Base-by-base conservation (phyloP, 306 rosid species). In the Corylus avellana region DNA sequence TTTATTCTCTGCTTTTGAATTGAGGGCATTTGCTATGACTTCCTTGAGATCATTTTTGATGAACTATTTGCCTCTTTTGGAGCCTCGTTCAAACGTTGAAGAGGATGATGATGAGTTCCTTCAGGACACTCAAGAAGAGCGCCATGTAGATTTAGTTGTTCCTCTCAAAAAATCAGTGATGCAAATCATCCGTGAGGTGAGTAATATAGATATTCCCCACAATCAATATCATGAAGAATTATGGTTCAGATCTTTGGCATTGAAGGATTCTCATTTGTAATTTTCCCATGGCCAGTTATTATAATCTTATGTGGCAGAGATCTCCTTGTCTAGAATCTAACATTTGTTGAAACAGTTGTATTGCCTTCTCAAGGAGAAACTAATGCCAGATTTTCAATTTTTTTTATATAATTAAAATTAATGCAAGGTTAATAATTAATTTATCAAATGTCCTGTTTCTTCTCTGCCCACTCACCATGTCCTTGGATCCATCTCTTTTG, bases 181-280 rank as follows among this genome's bases (percentile, higher is more conserved):
- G 74, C 99, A 93, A 88, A 90, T 96, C n/a, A 44, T 85, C 25
- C 97, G 97, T 3, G 99, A 96, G 89, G 99, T 91, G 57, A 78
- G 85, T 80, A 61, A 70, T 80, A 22, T 78, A 53, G 25, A 61
- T 11, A 17, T 39, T 27, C 54, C 55, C n/a, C 35, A 35, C 66
- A 54, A 58, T 47, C 59, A 74, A 76, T 64, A 75, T 83, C 14
- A 46, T 68, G 35, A 48, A 66, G 55, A 16, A 58, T 61, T 48
- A 27, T 79, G 4, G 48, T 27, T 73, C 83, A 22, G 59, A 39
- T 57, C 75, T 64, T 17, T 48, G 18, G 11, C 78, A 69, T 79
- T 72, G 29, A 57, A 48, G 50, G 57, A 27, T 77, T 69, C 76
- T 62, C 53, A 4, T 79, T 73, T 75, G 29, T 68, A 18, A 27